Base-by-base conservation (phyloP, 2,329 filamentous ascomycete genomes). In the Xylaria sp. region DNA sequence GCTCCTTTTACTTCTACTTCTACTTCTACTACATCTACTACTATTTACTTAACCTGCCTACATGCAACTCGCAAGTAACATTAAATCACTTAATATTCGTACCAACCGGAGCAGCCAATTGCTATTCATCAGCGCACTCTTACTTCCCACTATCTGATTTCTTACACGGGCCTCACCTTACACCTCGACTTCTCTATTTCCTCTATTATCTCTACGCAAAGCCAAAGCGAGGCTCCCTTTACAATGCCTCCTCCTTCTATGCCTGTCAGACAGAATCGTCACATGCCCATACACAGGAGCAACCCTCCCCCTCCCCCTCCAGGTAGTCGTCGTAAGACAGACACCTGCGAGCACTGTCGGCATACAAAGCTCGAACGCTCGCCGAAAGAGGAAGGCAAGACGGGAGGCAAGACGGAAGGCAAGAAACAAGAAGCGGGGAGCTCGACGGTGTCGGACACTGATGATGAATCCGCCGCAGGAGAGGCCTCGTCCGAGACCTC, bases 401-500 rank as follows among this genome's bases (percentile, higher is more conserved):
- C 28, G 18, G 18, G 23, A 20, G 25, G 13, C 6, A 44, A 63
- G 37, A 64, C 28, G 18, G 18, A 25, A 20, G 25, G 13, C 6
- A 44, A 63, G 37, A 64, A 39, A 48, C 12, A 25, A 39, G 61
- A 51, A 48, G 25, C 25, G 20, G 20, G n/a, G 5, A 54, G 34
- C 18, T 50, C 48, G 7, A 46, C 55, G 2, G 63, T 48, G n/a
- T 65, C 63, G 15, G 55, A 50, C 5, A 59, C 44, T 12, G 56
- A 58, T 8, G 46, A 6, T 9, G 31, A 54, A 2, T 23, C 37
- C 20, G 20, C 18, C 12, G 9, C 18, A 7, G 55, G 48, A 23
- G 63, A 48, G n/a, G n/a, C 37, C 12, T 48, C 48, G 15, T 56
- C 63, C 28, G 52, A 63, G 58, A 52, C 44, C 2, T 54, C 48